These are phyloP conservation scores for Fraxinus velutina DNA, from an alignment of 305 asterid genomes.

Conservation along the genomic window DNA sequence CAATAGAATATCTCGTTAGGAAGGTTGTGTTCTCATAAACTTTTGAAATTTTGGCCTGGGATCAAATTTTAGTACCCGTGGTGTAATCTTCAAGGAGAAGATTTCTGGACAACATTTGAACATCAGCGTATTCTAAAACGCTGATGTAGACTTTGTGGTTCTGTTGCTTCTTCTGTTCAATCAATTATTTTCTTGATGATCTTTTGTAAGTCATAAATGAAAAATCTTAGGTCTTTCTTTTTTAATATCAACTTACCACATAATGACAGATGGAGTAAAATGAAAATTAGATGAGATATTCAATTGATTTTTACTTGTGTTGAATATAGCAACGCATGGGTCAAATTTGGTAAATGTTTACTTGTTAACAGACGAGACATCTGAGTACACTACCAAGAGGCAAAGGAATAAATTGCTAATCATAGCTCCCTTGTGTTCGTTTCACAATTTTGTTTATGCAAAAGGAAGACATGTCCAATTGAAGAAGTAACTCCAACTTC, in stretches of 20 bases:
- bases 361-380: not conserved
- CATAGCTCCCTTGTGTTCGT: not conserved
- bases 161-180: not conserved
- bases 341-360: not conserved
- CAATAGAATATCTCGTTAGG: not conserved
- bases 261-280: not conserved
- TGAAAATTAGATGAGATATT: not conserved
- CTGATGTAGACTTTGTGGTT: not conserved
- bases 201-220: not conserved
- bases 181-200: not conserved
- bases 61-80: not conserved
- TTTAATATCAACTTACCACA: not conserved
- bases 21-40: not conserved
- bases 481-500: not conserved
- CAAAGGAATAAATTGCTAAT: not conserved
- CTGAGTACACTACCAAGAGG: not conserved
- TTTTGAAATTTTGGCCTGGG: not conserved
- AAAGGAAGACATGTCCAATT: not conserved
- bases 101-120: not conserved
- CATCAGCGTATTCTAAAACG: not conserved
- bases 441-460: not conserved
- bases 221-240: not conserved
- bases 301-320: not conserved
- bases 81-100: not conserved
- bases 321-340: not conserved